Percentiles rank a stretch among this genome's conserved stretches.
Conservation (phyloP, 176 grass and related monocot species). For the Hsuehochloa calcarea region DNA sequence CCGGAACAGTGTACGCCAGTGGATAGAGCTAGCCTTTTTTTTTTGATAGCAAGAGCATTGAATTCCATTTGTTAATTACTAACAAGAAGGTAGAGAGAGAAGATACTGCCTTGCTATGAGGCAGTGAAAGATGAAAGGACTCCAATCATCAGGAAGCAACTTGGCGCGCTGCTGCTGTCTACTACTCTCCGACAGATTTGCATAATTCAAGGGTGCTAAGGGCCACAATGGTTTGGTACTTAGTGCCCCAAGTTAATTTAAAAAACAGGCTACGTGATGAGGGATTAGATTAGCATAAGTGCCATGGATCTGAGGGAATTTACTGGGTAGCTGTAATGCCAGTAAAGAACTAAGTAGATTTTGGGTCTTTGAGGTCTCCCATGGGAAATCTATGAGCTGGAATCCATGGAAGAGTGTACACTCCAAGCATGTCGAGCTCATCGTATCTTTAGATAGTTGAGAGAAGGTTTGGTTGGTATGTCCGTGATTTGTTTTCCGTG, state of each 20-base stretch:
- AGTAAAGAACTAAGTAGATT: slow-evolving; percentile 35
- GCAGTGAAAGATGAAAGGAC: slow-evolving; percentile 39
- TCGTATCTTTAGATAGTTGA: slow-evolving; percentile 28
- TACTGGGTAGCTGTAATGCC: slow-evolving; percentile 33
- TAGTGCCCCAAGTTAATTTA: slow-evolving; percentile 33
- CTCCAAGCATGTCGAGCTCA: slow-evolving; percentile 31
- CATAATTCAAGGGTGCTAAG: slow-evolving; percentile 48
- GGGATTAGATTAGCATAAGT: slow-evolving; percentile 28
- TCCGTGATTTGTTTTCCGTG: slow-evolving; percentile 34
- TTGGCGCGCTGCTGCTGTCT: slow-evolving; percentile 37
- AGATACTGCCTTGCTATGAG: slow-evolving; percentile 31
- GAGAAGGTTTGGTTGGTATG: slow-evolving; percentile 29
- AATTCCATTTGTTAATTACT: slow-evolving; percentile 32
- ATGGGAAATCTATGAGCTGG: slow-evolving; percentile 45
- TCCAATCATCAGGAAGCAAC: slow-evolving; percentile 54
- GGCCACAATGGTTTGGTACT: slow-evolving; percentile 37
- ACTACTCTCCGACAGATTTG: slow-evolving; percentile 43
- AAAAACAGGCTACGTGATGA: slow-evolving; percentile 24
- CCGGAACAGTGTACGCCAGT: slow-evolving; percentile 16
- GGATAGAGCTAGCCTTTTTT: slow-evolving; percentile 27
- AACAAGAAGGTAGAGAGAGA: slow-evolving; percentile 16
- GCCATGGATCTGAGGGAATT: slow-evolving; percentile 41
- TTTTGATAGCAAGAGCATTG: slow-evolving; percentile 32
- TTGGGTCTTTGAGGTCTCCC: slow-evolving; percentile 43
- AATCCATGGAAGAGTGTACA: slow-evolving; percentile 43